Percentiles rank a stretch among this genome's conserved stretches.
phyloP scores from a whole-genome alignment of 1,284 basidiomycete genomes.

The Microbotryum silenes-acaulis region DNA sequence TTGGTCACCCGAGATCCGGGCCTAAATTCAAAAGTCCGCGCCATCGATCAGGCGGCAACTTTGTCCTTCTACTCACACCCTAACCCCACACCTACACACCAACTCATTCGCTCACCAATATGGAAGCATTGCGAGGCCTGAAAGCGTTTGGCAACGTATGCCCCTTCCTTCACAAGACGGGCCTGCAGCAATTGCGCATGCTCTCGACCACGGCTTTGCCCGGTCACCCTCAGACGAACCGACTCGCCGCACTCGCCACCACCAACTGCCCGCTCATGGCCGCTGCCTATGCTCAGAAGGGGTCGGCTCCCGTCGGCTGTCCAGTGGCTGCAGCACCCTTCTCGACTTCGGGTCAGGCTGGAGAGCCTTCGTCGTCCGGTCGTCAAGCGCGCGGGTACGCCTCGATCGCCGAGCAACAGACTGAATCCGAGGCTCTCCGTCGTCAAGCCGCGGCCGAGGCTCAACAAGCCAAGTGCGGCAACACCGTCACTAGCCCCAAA shows the following conservation, averaged over 20 bases:
- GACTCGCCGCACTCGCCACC: slow-evolving; percentile 20
- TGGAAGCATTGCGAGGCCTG: slow-evolving; percentile 12
- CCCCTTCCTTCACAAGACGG: slow-evolving; percentile 25
- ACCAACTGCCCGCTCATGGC: slow-evolving; percentile 28
- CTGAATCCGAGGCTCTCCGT: not conserved
- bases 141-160: slow-evolving; percentile 27
- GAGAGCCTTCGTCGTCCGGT: not conserved
- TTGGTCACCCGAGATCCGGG: too few relatives aligned
- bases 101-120: not conserved
- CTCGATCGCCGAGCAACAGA: slow-evolving; percentile 23
- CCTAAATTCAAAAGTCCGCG: too few relatives aligned
- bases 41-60: too few relatives aligned
- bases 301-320: slow-evolving; percentile 5
- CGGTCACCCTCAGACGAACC: slow-evolving; percentile 8
- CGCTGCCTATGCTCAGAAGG: slow-evolving; percentile 10
- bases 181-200: slow-evolving; percentile 8
- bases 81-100: not conserved
- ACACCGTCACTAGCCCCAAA: not conserved
- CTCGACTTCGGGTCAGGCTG: slow-evolving; percentile 2
- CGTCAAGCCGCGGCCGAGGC: not conserved
- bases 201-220: slow-evolving; percentile 9
- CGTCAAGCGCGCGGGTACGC: slow-evolving; percentile 17
- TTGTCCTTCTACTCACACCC: too few relatives aligned
- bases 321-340: slow-evolving; percentile 1
- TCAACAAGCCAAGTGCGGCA: not conserved